A percentile compares a stretch with the other conserved stretches of the same genome.
Evolutionary conservation across 352 stramenopile genomes (phyloP).

Genomic region (Pythium dissotocum): DNA sequence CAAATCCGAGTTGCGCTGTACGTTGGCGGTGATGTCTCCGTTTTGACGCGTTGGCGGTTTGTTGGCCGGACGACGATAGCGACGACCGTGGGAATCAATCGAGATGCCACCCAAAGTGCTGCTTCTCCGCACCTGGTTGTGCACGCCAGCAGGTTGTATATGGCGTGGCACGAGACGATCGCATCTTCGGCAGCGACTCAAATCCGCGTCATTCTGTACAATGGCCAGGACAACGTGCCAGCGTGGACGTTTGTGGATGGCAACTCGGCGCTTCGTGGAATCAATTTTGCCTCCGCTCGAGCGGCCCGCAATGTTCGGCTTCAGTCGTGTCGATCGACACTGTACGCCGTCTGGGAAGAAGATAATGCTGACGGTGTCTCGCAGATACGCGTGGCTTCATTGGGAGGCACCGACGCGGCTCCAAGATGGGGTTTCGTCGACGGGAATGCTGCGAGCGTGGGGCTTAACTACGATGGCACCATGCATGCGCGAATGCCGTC

Average conservation of each 20-base stretch:
- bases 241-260: conserved; percentile 63
- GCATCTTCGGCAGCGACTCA: conserved; percentile 27
- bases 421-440: conserved; percentile 58
- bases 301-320: conserved; percentile 41
- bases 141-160: conserved; percentile 51
- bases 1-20: conserved; percentile 56
- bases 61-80: conserved; percentile 30
- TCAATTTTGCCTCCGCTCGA: conserved; percentile 45
- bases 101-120: conserved; percentile 37
- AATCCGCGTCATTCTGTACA: conserved; percentile 61
- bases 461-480: conserved; percentile 42
- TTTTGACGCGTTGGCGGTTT: conserved; percentile 41
- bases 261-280: conserved; percentile 34
- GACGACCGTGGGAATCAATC: conserved; percentile 48
- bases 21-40: conserved; percentile 23
- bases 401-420: conserved; percentile 38
- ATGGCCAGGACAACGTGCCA: conserved; percentile 38
- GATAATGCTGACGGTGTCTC: conserved; percentile 26
- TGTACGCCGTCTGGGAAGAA: conserved; percentile 68
- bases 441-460: conserved; percentile 35
- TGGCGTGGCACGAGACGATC: conserved; percentile 52
- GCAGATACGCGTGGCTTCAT: conserved; percentile 51
- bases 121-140: conserved; percentile 30
- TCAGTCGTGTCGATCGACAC: conserved; percentile 37
- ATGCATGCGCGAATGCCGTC: conserved; percentile 35